Conservation (phyloP, 2,329 filamentous ascomycete species). For the Hymenoscyphus albidus region DNA sequence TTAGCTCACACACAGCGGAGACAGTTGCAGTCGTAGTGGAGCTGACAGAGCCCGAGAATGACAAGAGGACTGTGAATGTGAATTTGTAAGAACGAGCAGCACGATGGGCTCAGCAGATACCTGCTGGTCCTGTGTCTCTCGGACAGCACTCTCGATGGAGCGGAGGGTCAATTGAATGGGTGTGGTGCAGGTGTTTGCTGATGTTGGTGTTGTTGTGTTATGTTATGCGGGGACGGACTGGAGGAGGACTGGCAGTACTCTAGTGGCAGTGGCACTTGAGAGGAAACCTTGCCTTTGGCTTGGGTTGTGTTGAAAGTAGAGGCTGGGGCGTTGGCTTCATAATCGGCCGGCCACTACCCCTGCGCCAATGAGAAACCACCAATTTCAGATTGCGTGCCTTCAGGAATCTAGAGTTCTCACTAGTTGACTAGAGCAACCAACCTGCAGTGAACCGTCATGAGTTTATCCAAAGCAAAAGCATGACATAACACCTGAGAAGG, state of each 20-base stretch:
- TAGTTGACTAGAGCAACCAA: neutral
- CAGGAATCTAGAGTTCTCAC: slow-evolving; percentile 4
- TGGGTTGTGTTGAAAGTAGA: neutral
- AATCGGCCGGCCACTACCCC: neutral
- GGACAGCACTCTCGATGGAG: neutral
- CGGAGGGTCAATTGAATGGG: neutral
- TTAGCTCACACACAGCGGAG: slow-evolving; percentile 8
- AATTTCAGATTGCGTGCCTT: slow-evolving; percentile 11
- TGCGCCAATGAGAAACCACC: slow-evolving; percentile 8
- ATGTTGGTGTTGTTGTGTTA: slow-evolving; percentile 6
- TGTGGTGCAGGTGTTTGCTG: neutral
- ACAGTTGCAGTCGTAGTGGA: neutral
- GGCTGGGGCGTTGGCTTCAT: slow-evolving; percentile 5
- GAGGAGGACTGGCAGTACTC: neutral
- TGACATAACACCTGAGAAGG: no score
- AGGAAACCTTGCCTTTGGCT: neutral
- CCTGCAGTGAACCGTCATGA: neutral
- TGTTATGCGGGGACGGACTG: slow-evolving; percentile 7
- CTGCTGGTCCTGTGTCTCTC: neutral
- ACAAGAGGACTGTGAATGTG: neutral
- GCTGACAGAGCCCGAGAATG: neutral
- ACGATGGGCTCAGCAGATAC: neutral
- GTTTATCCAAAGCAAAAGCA: neutral
- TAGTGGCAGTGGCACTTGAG: neutral
- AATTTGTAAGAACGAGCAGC: neutral